Evolutionary conservation across 169 alveolate species (phyloP).

Genomic region (Besnoitia besnoiti): DNA sequence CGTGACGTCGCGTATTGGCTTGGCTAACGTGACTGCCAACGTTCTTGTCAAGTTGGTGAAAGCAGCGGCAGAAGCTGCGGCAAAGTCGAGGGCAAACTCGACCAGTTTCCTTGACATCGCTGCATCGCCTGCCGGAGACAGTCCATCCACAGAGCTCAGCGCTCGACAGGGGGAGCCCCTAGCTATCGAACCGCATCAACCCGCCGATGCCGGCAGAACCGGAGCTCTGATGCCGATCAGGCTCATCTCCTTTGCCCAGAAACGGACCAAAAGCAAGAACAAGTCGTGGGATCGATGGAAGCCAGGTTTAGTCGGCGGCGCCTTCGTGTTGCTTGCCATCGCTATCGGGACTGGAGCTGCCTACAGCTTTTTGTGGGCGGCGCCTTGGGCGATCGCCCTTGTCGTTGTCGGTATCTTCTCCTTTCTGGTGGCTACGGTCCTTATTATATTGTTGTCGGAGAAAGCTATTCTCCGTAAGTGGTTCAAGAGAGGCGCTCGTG

Average conservation of each 20-base stretch:
- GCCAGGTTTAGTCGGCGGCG: background rate
- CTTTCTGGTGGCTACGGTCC: background rate
- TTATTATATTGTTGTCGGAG: background rate
- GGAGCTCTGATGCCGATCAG: background rate
- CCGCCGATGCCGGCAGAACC: background rate
- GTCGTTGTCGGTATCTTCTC: background rate
- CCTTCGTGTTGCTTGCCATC: background rate
- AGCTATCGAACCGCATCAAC: background rate
- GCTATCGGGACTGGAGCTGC: background rate
- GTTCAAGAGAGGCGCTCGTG: conserved; percentile 4
- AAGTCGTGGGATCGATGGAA: background rate
- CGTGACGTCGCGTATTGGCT: background rate
- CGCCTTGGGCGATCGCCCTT: background rate
- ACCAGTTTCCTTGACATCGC: background rate
- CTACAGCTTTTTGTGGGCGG: background rate
- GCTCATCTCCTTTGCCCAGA: background rate
- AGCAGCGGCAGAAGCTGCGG: no score
- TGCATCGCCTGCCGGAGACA: no score
- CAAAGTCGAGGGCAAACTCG: no score
- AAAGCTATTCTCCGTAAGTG: background rate
- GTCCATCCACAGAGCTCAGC: no score
- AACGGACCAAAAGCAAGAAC: background rate
- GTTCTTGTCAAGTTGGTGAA: no score
- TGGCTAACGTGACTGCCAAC: background rate
- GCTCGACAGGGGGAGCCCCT: background rate